These are phyloP conservation scores for Diospyros lotus DNA, from an alignment of 148 eudicot genomes.

Conservation along the genomic window DNA sequence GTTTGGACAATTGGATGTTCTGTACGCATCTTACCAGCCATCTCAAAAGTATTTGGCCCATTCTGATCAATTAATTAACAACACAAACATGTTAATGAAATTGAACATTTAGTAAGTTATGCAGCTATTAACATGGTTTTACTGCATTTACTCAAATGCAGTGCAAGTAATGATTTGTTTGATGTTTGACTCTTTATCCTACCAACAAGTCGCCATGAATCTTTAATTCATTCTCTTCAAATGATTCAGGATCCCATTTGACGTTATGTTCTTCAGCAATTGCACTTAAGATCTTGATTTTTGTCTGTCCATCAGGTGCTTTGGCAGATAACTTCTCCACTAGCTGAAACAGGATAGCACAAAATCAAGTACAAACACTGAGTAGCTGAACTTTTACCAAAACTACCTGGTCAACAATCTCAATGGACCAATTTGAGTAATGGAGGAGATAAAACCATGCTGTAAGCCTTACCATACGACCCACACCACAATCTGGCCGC, in stretches of 20 bases:
- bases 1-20: slow-evolving; percentile 35
- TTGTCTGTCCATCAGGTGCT: slow-evolving; percentile 84
- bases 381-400: background rate
- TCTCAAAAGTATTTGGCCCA: slow-evolving; percentile 38
- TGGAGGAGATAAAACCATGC: slow-evolving; percentile 4
- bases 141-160: background rate
- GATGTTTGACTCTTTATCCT: slow-evolving; percentile 14
- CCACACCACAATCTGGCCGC: slow-evolving; percentile 84
- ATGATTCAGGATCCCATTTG: slow-evolving; percentile 72
- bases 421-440: slow-evolving; percentile 6
- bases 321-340: slow-evolving; percentile 82
- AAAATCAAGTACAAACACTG: slow-evolving; percentile 5
- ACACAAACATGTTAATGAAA: background rate
- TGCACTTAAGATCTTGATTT: slow-evolving; percentile 70
- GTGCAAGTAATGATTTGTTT: background rate
- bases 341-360: slow-evolving; percentile 47
- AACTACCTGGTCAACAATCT: background rate
- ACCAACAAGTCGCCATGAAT: slow-evolving; percentile 54
- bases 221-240: slow-evolving; percentile 55
- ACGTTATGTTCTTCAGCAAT: slow-evolving; percentile 85
- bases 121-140: background rate
- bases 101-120: background rate
- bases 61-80: slow-evolving; percentile 39
- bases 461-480: slow-evolving; percentile 58
- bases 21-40: slow-evolving; percentile 34